These are phyloP conservation scores for Boletus semigastroideus DNA, from an alignment of 1,284 basidiomycete genomes.

Conservation along the genomic window DNA sequence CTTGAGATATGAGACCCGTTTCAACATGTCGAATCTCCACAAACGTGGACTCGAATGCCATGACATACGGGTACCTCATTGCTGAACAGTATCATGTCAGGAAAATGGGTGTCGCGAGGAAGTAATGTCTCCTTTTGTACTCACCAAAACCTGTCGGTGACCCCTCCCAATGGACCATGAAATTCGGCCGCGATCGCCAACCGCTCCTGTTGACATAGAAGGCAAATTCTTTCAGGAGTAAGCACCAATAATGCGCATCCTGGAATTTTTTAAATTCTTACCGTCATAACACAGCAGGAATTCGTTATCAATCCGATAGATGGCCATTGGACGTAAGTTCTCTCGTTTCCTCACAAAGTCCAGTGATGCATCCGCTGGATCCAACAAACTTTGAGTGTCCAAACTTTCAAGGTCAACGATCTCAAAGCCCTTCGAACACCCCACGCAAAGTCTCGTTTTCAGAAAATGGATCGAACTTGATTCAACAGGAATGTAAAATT, in stretches of 20 bases:
- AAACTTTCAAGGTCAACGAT: slow-evolving; percentile 97
- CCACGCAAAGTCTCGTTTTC: slow-evolving; percentile 97
- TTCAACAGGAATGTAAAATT: slow-evolving; percentile 99
- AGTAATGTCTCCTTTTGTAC: slow-evolving; percentile 29
- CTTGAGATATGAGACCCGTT: slow-evolving; percentile 89
- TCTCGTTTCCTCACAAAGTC: slow-evolving; percentile 94
- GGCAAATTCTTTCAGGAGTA: slow-evolving; percentile 76
- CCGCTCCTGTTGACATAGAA: slow-evolving; percentile 99
- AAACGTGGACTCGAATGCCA: slow-evolving; percentile 96
- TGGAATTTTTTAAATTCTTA: slow-evolving; percentile 37
- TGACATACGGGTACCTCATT: slow-evolving; percentile 93
- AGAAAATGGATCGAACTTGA: slow-evolving; percentile 97
- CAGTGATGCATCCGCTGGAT: slow-evolving; percentile 88
- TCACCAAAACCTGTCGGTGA: slow-evolving; percentile 90
- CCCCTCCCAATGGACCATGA: slow-evolving; percentile 98
- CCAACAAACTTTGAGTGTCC: slow-evolving; percentile 94
- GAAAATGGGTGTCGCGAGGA: background rate
- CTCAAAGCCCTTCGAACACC: slow-evolving; percentile 98
- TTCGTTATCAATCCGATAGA: slow-evolving; percentile 96
- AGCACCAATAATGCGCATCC: slow-evolving; percentile 5
- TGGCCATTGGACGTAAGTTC: slow-evolving; percentile 90
- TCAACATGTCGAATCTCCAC: slow-evolving; percentile 97
- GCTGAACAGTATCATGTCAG: slow-evolving; percentile 49
- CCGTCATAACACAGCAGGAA: slow-evolving; percentile 98
- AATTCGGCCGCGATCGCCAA: slow-evolving; percentile 85